Percentiles rank a stretch among this genome's conserved stretches.
Conservation (phyloP, 192 early-diverging fungal genomes). For the Coemansia sp. region DNA sequence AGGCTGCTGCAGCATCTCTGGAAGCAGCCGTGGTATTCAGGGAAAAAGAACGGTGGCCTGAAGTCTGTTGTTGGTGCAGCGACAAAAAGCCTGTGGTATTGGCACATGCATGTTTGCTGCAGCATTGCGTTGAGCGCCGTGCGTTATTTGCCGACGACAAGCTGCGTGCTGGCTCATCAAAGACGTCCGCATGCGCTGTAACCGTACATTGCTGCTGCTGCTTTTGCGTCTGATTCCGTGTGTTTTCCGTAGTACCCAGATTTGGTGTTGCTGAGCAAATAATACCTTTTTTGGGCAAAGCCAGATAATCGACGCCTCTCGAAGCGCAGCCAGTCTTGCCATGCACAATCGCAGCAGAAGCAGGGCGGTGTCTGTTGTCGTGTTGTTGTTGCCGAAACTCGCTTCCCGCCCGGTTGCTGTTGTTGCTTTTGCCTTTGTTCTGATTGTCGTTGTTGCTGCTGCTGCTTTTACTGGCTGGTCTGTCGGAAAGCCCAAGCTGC, state of each 20-base stretch:
- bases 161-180: not conserved
- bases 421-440: too few species aligned
- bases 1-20: constrained; percentile 2
- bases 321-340: not conserved
- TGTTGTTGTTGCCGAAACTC: too few species aligned
- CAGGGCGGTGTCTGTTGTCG: too few species aligned
- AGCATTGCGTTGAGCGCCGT: not conserved
- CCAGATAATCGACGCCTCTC: not conserved
- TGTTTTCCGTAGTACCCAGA: not conserved
- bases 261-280: not conserved
- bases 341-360: too few species aligned
- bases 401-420: too few species aligned
- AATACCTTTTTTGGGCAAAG: not conserved
- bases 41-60: not conserved
- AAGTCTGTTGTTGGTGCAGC: not conserved
- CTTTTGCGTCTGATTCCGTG: not conserved
- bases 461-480: too few species aligned
- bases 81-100: not conserved
- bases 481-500: not conserved
- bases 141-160: constrained; percentile 1
- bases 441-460: too few species aligned
- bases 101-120: not conserved
- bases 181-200: not conserved
- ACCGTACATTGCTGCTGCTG: too few species aligned
- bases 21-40: constrained; percentile 5